phyloP scores from a whole-genome alignment of 108 stramenopile species.

The Cyclotella baltica region DNA sequence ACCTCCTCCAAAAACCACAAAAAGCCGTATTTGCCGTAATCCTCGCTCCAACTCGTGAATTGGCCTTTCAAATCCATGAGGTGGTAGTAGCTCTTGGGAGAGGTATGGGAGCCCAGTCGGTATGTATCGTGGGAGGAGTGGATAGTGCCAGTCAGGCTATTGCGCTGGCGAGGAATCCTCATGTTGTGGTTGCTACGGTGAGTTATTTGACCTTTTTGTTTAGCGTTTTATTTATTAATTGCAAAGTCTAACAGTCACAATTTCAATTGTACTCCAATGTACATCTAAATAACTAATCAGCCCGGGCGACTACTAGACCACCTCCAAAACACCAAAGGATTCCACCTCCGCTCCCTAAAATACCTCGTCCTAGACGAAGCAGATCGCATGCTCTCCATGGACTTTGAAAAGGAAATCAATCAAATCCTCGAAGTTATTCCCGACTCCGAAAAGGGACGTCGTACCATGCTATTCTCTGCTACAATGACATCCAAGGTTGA shows the following conservation, averaged over 20 bases:
- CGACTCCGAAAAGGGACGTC: constrained; percentile 65
- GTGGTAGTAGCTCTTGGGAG: constrained; percentile 93
- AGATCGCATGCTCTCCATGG: constrained; percentile 96
- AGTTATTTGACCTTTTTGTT: background rate
- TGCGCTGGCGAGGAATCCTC: constrained; percentile 96
- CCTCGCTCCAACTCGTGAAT: constrained; percentile 98
- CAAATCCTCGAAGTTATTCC: constrained; percentile 93
- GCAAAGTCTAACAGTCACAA: background rate
- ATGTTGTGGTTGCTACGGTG: constrained; percentile 94
- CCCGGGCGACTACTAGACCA: constrained; percentile 98
- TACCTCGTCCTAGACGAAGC: constrained; percentile 99
- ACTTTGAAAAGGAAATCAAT: constrained; percentile 93
- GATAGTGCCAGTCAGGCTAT: constrained; percentile 94
- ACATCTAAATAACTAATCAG: background rate
- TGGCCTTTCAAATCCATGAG: constrained; percentile 99
- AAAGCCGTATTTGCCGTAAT: constrained; percentile 86
- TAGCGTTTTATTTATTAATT: background rate
- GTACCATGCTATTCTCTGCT: constrained; percentile 97
- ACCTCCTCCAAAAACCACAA: constrained; percentile 86
- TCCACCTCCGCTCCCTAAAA: constrained; percentile 87
- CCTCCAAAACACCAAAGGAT: constrained; percentile 98
- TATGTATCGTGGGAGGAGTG: constrained; percentile 98
- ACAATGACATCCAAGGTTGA: constrained; percentile 99
- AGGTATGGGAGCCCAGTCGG: constrained; percentile 88
- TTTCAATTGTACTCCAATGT: background rate